Conservation (phyloP, 805 yeast species). For the Zygosaccharomyces pseudorouxii region DNA sequence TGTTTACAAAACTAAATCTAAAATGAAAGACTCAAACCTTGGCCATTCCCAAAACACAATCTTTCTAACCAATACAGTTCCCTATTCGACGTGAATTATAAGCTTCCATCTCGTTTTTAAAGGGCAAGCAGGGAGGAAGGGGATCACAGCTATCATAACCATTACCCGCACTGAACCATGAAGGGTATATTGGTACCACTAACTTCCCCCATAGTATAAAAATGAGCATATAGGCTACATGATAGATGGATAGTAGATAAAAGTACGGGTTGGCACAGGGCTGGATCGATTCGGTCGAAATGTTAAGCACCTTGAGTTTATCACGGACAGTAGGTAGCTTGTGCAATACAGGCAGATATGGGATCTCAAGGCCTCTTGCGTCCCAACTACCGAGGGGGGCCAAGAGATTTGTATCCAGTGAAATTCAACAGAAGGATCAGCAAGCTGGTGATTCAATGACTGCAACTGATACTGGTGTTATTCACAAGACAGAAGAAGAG, state of each 20-base stretch:
- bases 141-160: neutral
- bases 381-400: neutral
- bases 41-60: neutral
- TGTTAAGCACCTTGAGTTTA: neutral
- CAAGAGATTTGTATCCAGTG: constrained; percentile 36
- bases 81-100: neutral
- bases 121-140: constrained; percentile 4
- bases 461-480: constrained; percentile 55
- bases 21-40: neutral
- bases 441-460: constrained; percentile 53
- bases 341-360: neutral
- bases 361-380: neutral
- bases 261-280: neutral
- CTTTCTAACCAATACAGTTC: neutral
- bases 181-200: neutral
- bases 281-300: neutral
- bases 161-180: neutral
- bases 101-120: constrained; percentile 1
- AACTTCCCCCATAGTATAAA: neutral
- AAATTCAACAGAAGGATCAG: constrained; percentile 41
- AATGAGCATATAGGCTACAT: neutral
- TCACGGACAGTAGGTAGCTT: neutral
- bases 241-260: neutral
- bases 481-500: constrained; percentile 45
- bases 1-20: constrained; percentile 1